Conservation (phyloP, 441 rosid genomes). For the Pelargonium australe region DNA sequence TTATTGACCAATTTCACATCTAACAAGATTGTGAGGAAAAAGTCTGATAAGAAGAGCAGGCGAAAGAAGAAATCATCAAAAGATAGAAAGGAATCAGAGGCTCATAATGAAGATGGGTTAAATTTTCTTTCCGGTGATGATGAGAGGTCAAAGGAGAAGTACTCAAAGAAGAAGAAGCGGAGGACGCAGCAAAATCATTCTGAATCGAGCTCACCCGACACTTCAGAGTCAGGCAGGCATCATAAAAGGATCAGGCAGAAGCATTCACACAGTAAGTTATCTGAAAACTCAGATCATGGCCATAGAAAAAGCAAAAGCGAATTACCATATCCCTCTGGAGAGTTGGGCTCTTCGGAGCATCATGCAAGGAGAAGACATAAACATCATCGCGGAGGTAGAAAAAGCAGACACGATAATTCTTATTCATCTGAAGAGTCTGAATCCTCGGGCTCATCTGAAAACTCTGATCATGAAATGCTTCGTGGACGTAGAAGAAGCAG, state of each 20-base stretch:
- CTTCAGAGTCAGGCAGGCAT: constrained; percentile 29
- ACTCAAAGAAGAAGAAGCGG: constrained; percentile 26
- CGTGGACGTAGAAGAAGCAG: constrained; percentile 22
- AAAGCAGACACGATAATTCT: neutral
- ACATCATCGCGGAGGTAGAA: neutral
- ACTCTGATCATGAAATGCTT: constrained; percentile 10
- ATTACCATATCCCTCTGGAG: neutral
- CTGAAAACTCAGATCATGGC: neutral
- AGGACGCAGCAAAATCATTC: constrained; percentile 34
- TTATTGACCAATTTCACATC: constrained; percentile 46
- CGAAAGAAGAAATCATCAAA: constrained; percentile 43
- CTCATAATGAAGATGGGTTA: constrained; percentile 27
- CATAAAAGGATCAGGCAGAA: constrained; percentile 29
- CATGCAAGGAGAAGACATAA: neutral
- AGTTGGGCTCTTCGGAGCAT: neutral
- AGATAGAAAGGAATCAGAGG: constrained; percentile 15
- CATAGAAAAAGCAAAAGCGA: neutral
- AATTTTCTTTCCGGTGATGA: constrained; percentile 40
- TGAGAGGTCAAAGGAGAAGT: constrained; percentile 37
- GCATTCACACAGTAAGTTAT: constrained; percentile 24
- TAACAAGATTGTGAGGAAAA: constrained; percentile 38
- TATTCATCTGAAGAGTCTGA: constrained; percentile 12
- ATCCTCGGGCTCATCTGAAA: constrained; percentile 15
- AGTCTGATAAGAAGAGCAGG: constrained; percentile 39
- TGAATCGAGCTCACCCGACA: constrained; percentile 34